Conservation (phyloP, 106 monocot species). For the Dioscorea zingiberensis region DNA sequence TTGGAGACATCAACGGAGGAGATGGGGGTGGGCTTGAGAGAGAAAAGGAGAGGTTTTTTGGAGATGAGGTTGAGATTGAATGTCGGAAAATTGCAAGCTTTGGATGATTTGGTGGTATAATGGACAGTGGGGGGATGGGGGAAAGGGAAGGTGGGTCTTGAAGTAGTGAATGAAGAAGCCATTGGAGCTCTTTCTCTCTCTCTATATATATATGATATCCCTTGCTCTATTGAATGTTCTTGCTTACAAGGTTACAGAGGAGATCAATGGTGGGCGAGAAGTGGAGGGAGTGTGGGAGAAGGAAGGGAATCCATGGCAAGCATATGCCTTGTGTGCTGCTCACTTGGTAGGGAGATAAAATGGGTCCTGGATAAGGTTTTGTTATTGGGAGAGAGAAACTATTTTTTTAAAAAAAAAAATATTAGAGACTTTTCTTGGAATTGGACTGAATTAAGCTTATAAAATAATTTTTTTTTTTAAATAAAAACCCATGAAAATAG, state of each 20-base stretch:
- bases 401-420: too few species aligned
- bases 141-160: slow-evolving; percentile 21
- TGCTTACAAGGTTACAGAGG: not conserved
- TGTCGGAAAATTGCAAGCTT: not conserved
- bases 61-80: too few species aligned
- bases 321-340: not conserved
- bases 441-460: too few species aligned
- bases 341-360: too few species aligned
- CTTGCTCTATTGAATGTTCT: too few species aligned
- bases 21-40: not conserved
- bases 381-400: too few species aligned
- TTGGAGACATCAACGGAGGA: slow-evolving; percentile 68
- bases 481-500: too few species aligned
- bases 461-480: too few species aligned
- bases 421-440: too few species aligned
- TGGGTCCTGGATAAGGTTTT: too few species aligned
- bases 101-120: not conserved
- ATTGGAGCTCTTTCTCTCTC: slow-evolving; percentile 10
- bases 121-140: not conserved
- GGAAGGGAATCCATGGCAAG: slow-evolving; percentile 3
- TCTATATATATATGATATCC: not conserved
- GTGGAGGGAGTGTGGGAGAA: not conserved
- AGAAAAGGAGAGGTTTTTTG: not conserved
- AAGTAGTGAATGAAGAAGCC: slow-evolving; percentile 9
- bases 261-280: not conserved